Percentiles rank a stretch among this genome's conserved stretches.
phyloP scores from a whole-genome alignment of 768 basidiomycete species.

The Paxillus ammoniavirescens region DNA sequence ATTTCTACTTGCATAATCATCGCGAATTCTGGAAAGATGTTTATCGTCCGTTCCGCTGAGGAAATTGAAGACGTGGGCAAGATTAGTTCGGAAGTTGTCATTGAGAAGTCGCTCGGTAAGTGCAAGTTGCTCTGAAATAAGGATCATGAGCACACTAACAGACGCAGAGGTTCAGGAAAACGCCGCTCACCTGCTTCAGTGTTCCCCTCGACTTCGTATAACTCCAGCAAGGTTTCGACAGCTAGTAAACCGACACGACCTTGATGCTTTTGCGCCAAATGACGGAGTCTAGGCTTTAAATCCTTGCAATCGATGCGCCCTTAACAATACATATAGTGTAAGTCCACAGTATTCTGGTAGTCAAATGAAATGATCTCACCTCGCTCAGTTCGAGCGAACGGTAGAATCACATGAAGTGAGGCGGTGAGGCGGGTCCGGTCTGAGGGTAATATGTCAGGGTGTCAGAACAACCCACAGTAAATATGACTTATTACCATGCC shows the following conservation, averaged over 20 bases:
- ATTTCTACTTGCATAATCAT: background rate
- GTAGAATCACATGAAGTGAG: slow-evolving; percentile 11
- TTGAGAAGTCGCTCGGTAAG: background rate
- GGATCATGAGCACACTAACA: background rate
- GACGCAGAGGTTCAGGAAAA: background rate
- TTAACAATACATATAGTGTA: background rate
- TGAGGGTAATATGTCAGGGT: background rate
- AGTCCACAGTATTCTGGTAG: background rate
- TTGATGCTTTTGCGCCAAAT: slow-evolving; percentile 8
- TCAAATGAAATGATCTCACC: background rate
- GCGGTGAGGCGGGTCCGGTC: slow-evolving; percentile 14
- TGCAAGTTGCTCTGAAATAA: background rate
- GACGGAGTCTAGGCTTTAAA: slow-evolving; percentile 9
- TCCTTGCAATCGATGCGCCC: background rate
- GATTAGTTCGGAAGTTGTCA: background rate
- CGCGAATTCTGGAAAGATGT: background rate
- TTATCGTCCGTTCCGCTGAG: background rate
- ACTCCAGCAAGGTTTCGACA: slow-evolving; percentile 18
- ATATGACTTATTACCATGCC: too few relatives aligned
- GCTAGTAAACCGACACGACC: slow-evolving; percentile 17
- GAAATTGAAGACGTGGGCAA: background rate
- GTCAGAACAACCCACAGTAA: too few relatives aligned
- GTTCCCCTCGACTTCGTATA: slow-evolving; percentile 8
- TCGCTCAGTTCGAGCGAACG: slow-evolving; percentile 1
- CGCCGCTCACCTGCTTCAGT: slow-evolving; percentile 10